Base-by-base conservation (phyloP, 768 basidiomycete genomes). In the Pisolithus marmoratus region DNA sequence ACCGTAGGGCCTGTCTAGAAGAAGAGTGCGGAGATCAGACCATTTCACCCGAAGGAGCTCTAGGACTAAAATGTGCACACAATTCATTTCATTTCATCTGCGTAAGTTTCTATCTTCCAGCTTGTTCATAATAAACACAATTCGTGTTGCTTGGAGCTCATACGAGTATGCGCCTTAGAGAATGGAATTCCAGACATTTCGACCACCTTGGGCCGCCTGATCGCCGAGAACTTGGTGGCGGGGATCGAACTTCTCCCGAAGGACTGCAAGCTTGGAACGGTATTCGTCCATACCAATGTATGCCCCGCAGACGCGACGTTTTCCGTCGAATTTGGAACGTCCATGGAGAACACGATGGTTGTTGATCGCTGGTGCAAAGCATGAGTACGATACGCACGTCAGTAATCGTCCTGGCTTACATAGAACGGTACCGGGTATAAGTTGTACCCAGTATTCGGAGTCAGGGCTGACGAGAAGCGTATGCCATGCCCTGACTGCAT, bases 331-430 rank as follows among this genome's bases (percentile, higher is more conserved):
- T 1, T 84, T 80, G 0, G 93, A 91, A n/a, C 95, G 84, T 12
- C 95, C 95, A 59, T 97, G 95, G 46, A 98, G 73, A 12, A 97
- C 90, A 20, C 95, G 82, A 68, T 95, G 88, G 64, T 98, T 97
- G 67, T 98, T 87, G 46, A 95, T 76, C 20, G 93, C 91, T 91
- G 60, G 34, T 36, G 42, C 26, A 48, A 29, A n/a, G 22, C 8
- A 40, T 22, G 24, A 50, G 23, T 27, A 38, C 38, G 31, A 37
- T n/a, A 36, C 26, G 36, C 11, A 3, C 12, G 9, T 15, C 40
- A 47, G 14, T 34, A 36, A 38, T 24, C 31, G 26, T 15, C 20
- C 8, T 4, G 4, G 73, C 89, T 61, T 62, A 90, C 91, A 80
- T 29, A 96, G 77, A 38, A 87, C 87, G 1, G 87, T 95, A 0